These are phyloP conservation scores for Novymonas esmeraldas DNA, from an alignment of 208 protist genomes.

Conservation along the genomic window DNA sequence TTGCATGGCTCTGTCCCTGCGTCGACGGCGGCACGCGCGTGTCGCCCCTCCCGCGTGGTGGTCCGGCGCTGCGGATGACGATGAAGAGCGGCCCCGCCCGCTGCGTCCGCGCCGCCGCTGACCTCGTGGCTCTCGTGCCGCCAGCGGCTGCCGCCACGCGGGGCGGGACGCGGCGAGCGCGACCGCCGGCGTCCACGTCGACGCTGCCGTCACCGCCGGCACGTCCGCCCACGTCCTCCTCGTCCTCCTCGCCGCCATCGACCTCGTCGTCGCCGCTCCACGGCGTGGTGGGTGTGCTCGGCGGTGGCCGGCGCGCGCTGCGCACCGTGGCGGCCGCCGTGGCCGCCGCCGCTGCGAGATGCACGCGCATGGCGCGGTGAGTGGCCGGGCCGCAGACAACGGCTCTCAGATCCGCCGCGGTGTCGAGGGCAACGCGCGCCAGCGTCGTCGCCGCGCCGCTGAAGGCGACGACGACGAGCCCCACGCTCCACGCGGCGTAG, in stretches of 20 bases:
- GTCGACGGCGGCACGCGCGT: neutral
- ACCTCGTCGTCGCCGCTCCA: neutral
- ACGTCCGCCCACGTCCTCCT: neutral
- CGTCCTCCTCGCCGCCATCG: neutral
- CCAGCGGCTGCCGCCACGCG: no score
- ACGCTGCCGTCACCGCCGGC: constrained; percentile 2
- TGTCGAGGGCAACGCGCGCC: constrained; percentile 33
- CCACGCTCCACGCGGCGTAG: constrained; percentile 62
- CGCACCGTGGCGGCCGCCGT: neutral
- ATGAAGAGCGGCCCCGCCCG: constrained; percentile 16
- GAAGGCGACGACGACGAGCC: constrained; percentile 48
- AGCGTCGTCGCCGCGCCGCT: constrained; percentile 34
- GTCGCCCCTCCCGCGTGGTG: constrained; percentile 1
- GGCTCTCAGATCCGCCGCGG: constrained; percentile 28
- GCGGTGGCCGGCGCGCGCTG: constrained; percentile 5
- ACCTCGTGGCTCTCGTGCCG: neutral
- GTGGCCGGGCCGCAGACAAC: constrained; percentile 57
- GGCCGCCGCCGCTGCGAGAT: constrained; percentile 18
- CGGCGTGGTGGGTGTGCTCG: neutral
- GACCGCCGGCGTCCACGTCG: no score
- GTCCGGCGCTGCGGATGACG: constrained; percentile 17
- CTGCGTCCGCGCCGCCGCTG: neutral
- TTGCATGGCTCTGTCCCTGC: neutral
- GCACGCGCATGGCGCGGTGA: constrained; percentile 27
- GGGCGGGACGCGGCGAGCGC: no score